Conservation (phyloP, 768 basidiomycete genomes). For the Leccinum boreale region DNA sequence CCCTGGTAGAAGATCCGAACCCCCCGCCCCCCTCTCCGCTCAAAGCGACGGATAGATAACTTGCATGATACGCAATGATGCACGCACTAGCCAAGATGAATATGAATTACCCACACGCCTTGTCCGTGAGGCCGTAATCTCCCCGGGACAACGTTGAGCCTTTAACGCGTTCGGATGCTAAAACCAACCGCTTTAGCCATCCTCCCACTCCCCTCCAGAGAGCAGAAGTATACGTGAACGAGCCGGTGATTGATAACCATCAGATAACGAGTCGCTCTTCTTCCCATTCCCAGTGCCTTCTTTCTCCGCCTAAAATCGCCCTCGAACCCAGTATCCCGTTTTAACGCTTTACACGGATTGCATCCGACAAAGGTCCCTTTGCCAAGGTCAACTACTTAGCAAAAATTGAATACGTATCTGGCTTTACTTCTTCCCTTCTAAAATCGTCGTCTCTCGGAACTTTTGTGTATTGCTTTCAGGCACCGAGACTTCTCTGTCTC, state of each 20-base stretch:
- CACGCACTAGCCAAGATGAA: background rate
- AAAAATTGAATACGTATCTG: background rate
- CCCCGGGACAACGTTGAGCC: constrained; percentile 3
- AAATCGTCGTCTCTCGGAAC: background rate
- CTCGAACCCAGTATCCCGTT: too few species aligned
- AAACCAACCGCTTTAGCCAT: background rate
- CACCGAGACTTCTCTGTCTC: background rate
- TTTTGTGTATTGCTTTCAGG: background rate
- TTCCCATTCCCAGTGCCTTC: background rate
- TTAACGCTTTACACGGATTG: background rate
- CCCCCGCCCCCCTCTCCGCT: background rate
- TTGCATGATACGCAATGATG: background rate
- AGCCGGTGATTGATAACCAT: background rate
- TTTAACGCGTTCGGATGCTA: background rate
- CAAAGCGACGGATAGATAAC: constrained; percentile 1
- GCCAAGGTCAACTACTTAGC: background rate
- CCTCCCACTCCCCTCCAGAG: background rate
- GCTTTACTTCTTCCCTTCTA: background rate
- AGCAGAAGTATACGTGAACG: background rate
- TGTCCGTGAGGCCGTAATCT: background rate
- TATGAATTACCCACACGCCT: background rate
- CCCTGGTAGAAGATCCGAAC: constrained; percentile 8
- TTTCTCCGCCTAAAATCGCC: background rate
- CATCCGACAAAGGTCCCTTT: background rate
- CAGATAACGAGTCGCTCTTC: background rate